Evolutionary conservation across 1,284 basidiomycete species (phyloP).

Genomic region (Ganoderma multipileum): DNA sequence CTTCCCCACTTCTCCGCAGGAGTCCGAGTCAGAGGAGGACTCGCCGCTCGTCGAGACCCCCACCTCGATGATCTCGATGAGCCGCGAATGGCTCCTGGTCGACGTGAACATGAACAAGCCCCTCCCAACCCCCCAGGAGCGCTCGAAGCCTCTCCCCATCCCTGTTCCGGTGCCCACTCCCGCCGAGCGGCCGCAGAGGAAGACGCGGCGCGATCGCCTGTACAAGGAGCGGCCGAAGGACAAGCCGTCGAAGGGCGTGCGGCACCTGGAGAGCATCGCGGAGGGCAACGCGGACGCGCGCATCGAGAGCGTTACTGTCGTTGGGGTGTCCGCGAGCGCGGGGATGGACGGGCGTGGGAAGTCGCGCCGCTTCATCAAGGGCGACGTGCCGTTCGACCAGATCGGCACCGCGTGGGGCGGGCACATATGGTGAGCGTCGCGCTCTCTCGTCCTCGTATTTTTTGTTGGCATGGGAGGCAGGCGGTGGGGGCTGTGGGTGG

Average conservation of each 20-base stretch:
- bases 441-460: neutral
- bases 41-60: slow-evolving; percentile 27
- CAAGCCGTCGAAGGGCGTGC: slow-evolving; percentile 23
- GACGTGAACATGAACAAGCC: slow-evolving; percentile 21
- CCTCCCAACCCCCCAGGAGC: slow-evolving; percentile 4
- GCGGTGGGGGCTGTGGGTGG: neutral
- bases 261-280: slow-evolving; percentile 27
- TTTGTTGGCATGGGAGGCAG: neutral
- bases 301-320: slow-evolving; percentile 18
- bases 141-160: slow-evolving; percentile 17
- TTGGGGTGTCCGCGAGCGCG: slow-evolving; percentile 33
- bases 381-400: slow-evolving; percentile 30
- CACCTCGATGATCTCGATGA: slow-evolving; percentile 18
- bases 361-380: slow-evolving; percentile 33
- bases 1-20: slow-evolving; percentile 47
- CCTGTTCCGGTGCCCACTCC: neutral
- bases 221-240: slow-evolving; percentile 25
- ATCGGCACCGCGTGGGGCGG: slow-evolving; percentile 27
- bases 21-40: slow-evolving; percentile 32
- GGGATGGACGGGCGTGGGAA: slow-evolving; percentile 29
- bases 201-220: slow-evolving; percentile 16
- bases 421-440: slow-evolving; percentile 16
- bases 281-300: slow-evolving; percentile 18
- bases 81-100: slow-evolving; percentile 29
- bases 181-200: neutral